Base-by-base conservation (phyloP, 768 basidiomycete species). In the Wakefieldia striispora region DNA sequence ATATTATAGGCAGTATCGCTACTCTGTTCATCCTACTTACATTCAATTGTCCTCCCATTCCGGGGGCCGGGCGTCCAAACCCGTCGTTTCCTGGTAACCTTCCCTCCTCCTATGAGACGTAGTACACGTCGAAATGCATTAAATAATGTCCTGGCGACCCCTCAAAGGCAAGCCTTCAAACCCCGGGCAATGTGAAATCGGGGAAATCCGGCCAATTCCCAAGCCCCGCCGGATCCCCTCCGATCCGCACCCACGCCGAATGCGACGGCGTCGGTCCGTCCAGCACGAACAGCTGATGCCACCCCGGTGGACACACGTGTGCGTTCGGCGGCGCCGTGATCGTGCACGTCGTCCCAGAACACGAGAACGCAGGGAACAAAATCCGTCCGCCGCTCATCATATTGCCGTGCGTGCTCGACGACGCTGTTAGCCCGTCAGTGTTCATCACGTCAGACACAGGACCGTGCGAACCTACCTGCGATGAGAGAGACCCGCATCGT, bases 181-280 rank as follows among this genome's bases (percentile, higher is more conserved):
- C 64, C 16, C 88, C 88, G 2, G 88, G 88, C 2, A 65, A 63
- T 2, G 77, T 81, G 61, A 91, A 91, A 45, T 83, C 88, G 24
- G 84, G 77, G 57, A 79, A 69, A 48, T 80, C 45, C 0, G 88
- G 88, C 88, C 88, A 91, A 55, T 85, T 82, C 0, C 88, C 88
- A 10, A 91, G 64, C 45, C 71, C 21, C 1, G 73, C 76, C 0
- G 88, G 88, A 62, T 91, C 90, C 0, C 86, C 86, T 17, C 89
- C 89, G 44, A 91, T 86, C 23, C 88, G 80, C 11, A 92, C 79
- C 82, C 85, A 88, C 13, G 74, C 66, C 16, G 87, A 86, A 55
- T 82, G 78, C 21, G 85, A 88, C 3, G 90, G 89, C 5, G 87
- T 88, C 24, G 86, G 83, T 1, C 87, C 87, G 45, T 90, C 88